Evolutionary conservation across 176 grass and related monocot genomes (phyloP).

Genomic region (Bonia amplexicaulis): DNA sequence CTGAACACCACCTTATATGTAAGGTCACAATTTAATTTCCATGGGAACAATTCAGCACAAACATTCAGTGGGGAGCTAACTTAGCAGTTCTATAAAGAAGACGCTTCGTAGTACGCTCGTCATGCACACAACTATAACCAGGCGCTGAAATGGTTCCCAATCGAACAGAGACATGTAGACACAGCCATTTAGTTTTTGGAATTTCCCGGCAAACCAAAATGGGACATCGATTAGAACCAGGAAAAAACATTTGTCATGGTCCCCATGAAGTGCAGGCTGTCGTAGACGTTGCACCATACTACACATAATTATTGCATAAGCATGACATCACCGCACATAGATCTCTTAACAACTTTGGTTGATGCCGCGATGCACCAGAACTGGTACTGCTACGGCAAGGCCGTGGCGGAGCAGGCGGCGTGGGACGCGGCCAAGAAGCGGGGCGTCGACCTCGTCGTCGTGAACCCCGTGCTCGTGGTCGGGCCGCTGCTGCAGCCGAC

Average conservation of each 20-base stretch:
- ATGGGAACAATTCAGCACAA: not conserved
- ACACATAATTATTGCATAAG: constrained; percentile 1
- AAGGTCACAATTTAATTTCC: not conserved
- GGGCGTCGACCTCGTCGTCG: constrained; percentile 64
- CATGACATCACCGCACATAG: constrained; percentile 4
- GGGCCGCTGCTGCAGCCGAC: constrained; percentile 81
- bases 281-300: not conserved
- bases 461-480: constrained; percentile 77
- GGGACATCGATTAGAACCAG: not conserved
- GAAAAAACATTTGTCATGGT: not conserved
- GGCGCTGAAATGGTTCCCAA: not conserved
- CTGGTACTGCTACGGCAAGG: constrained; percentile 97
- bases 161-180: not conserved
- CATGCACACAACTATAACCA: not conserved
- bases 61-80: not conserved
- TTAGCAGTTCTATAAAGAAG: not conserved
- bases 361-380: constrained; percentile 40
- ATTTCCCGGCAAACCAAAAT: not conserved
- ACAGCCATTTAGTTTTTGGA: not conserved
- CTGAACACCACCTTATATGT: too few species aligned
- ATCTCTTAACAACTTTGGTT: not conserved
- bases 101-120: not conserved
- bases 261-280: not conserved
- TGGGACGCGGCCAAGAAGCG: constrained; percentile 44
- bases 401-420: constrained; percentile 69